Evolutionary conservation across 306 rosid species (phyloP).

Genomic region (Dicorynia guianensis): DNA sequence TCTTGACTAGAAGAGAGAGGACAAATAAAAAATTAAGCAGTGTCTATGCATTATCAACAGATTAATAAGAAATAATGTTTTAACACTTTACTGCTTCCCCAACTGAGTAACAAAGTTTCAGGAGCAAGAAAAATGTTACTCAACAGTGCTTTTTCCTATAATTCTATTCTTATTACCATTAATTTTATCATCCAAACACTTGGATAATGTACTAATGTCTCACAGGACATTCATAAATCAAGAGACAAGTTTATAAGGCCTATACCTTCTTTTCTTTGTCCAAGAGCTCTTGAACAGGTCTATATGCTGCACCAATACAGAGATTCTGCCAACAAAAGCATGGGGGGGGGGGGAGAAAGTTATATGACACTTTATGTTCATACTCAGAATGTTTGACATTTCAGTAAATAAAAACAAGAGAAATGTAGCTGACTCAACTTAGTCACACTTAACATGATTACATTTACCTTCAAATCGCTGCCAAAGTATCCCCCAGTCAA

Average conservation of each 20-base stretch:
- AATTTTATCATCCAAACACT: neutral
- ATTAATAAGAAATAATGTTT: neutral
- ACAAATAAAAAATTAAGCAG: neutral
- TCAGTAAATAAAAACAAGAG: constrained; percentile 7
- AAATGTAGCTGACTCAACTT: constrained; percentile 20
- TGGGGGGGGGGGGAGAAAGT: constrained; percentile 11
- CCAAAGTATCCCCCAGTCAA: constrained; percentile 98
- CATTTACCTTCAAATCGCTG: constrained; percentile 90
- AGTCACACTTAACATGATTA: neutral
- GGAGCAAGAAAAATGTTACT: neutral
- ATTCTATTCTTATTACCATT: neutral
- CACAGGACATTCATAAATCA: neutral
- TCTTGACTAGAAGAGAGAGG: neutral
- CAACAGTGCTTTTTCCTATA: neutral
- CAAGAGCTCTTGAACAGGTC: constrained; percentile 93
- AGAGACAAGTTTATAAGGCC: neutral
- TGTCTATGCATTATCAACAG: neutral
- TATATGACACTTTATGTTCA: constrained; percentile 20
- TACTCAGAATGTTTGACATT: constrained; percentile 16
- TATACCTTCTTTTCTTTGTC: constrained; percentile 78
- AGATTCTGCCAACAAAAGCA: constrained; percentile 72
- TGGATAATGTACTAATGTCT: no score
- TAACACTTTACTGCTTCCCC: neutral
- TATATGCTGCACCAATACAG: constrained; percentile 93
- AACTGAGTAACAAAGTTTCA: neutral